Base-by-base conservation (phyloP, 371 early-diverging fungal species). In the Circinella minor region DNA sequence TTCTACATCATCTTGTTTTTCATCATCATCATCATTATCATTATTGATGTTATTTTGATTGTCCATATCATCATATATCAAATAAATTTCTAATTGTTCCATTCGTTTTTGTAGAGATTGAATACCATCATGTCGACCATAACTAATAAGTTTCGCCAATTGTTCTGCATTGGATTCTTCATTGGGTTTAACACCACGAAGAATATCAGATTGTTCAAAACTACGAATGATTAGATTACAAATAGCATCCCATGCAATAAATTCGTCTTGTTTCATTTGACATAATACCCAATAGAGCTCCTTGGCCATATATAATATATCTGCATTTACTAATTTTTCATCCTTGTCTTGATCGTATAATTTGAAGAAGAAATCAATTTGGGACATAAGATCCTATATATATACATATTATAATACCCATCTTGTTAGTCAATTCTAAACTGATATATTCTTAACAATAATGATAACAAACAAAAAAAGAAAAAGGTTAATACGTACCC, bases 231-330 rank as follows among this genome's bases (percentile, higher is more conserved):
- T 71, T 13, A 91, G 85, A 36, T 81, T 90, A 1, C 88, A 86
- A 34, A 93, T 85, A 0, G 89, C 81, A 27, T 85, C 83, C 72
- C 91, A 81, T 34, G 87, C 87, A 1, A 76, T 59, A 48, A 65
- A 65, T 36, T 89, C 86, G 20, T 90, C 85, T 51, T 83, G 80
- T 27, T 78, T 77, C 20, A 68, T 67, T 27, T 60, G 68, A 18
- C 51, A 20, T 70, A 91, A 83, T 4, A 95, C 71, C 73, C 91
- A 93, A 27, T 94, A 84, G 11, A 97, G 71, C 62, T 92, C 91
- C 74, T 95, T 93, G 1, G 94, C 91, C 77, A 96, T 83, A 59
- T 86, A 86, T 66, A 93, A 83, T n/a, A 95, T 80, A 67, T 96
- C 94, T 51, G 90, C 87, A 55, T 91, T 88, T 43, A 74, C 83